These are phyloP conservation scores for Dillenia suffruticosa DNA, from an alignment of 164 flowering plant species.

Conservation along the genomic window DNA sequence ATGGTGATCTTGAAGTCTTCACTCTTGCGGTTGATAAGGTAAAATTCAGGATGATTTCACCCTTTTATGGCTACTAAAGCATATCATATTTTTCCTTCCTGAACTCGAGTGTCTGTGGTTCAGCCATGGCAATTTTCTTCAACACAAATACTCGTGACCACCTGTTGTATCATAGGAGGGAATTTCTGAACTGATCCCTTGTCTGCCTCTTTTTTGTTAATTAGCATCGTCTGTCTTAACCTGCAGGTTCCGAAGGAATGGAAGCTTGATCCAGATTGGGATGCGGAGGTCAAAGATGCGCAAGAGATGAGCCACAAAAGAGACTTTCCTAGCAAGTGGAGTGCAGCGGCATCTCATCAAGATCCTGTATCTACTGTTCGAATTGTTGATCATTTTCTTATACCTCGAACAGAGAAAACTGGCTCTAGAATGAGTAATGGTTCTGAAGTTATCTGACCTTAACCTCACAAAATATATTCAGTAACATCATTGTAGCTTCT, in stretches of 20 bases:
- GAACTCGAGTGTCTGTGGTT: background rate
- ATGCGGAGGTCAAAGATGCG: constrained; percentile 53
- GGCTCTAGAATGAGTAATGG: constrained; percentile 18
- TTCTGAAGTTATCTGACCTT: constrained; percentile 20
- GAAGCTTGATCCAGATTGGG: constrained; percentile 93
- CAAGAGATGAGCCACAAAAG: constrained; percentile 55
- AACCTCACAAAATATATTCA: constrained; percentile 4
- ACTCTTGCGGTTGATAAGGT: constrained; percentile 99
- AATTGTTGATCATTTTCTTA: constrained; percentile 83
- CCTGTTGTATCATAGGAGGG: too few species aligned
- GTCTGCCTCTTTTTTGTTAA: background rate
- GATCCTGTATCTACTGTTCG: constrained; percentile 78
- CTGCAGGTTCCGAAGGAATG: constrained; percentile 96
- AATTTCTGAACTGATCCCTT: background rate
- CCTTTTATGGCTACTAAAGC: too few species aligned
- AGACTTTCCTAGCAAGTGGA: constrained; percentile 88
- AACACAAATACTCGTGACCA: too few species aligned
- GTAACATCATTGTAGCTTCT: constrained; percentile 4
- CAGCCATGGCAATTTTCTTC: too few species aligned
- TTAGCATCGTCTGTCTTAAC: constrained; percentile 1
- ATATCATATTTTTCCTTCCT: background rate
- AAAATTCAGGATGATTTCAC: background rate
- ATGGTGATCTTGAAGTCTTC: constrained; percentile 90
- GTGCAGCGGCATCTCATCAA: constrained; percentile 56
- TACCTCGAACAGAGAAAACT: constrained; percentile 29